Evolutionary conservation across 2,329 filamentous ascomycete genomes (phyloP).

Genomic region (Aspergillus floridensis): DNA sequence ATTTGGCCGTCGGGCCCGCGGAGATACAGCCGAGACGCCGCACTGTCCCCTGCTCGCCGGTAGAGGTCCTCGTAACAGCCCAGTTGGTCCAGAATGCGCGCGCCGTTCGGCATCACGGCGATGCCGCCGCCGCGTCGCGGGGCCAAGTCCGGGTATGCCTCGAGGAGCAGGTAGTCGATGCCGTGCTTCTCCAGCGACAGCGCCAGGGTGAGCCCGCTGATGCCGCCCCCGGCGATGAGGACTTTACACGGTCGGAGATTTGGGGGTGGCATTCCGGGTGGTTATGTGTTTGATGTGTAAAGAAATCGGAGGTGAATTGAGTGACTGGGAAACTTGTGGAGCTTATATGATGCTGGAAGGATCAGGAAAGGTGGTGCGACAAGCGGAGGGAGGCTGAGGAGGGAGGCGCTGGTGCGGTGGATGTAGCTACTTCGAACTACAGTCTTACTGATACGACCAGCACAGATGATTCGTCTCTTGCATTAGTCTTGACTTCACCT

Average conservation of each 20-base stretch:
- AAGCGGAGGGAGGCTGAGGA: too few species aligned
- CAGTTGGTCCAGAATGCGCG: slow-evolving; percentile 19
- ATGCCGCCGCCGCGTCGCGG: slow-evolving; percentile 22
- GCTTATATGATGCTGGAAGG: too few species aligned
- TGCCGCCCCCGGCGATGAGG: background rate
- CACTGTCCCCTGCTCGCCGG: background rate
- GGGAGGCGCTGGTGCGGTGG: too few species aligned
- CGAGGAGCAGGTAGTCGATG: slow-evolving; percentile 23
- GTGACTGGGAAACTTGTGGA: too few species aligned
- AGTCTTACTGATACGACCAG: too few species aligned
- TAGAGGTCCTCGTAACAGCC: slow-evolving; percentile 8
- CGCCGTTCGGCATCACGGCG: slow-evolving; percentile 17
- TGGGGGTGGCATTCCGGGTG: too few species aligned
- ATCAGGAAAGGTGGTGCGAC: too few species aligned
- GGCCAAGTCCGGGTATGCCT: slow-evolving; percentile 18
- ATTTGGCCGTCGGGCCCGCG: background rate
- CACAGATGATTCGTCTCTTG: background rate
- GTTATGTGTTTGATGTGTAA: too few species aligned
- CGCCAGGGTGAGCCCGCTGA: slow-evolving; percentile 17
- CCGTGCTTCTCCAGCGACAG: slow-evolving; percentile 14
- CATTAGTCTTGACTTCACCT: background rate
- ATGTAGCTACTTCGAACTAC: too few species aligned
- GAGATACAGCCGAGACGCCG: background rate
- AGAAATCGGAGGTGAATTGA: too few species aligned
- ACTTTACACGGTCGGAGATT: background rate